Evolutionary conservation across 1,284 basidiomycete species (phyloP).

Genomic region (Cryptococcus jaspeensis): DNA sequence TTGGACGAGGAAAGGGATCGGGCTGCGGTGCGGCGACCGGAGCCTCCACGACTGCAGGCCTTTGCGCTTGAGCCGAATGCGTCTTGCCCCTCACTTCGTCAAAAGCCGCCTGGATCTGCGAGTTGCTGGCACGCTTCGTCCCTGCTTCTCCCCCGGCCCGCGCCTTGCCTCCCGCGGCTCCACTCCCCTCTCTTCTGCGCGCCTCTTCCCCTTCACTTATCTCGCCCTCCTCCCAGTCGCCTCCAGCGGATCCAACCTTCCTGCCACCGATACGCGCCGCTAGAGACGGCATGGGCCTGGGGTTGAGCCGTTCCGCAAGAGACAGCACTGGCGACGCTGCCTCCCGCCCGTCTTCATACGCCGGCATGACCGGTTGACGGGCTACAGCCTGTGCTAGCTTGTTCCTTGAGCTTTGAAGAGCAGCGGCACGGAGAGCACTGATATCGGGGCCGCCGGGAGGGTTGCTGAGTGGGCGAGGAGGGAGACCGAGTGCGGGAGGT

Average conservation of each 20-base stretch:
- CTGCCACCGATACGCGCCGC: background rate
- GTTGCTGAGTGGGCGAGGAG: no score
- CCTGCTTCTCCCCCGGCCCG: no score
- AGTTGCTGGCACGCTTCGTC: background rate
- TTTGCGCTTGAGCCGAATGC: background rate
- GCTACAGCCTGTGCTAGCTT: no score
- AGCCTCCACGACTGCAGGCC: background rate
- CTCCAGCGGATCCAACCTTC: background rate
- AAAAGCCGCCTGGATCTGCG: background rate
- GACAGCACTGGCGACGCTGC: no score
- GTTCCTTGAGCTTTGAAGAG: no score
- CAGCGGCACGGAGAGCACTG: no score
- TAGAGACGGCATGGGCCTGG: background rate
- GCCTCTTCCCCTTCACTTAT: constrained; percentile 28
- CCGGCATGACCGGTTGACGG: no score
- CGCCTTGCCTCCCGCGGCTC: background rate
- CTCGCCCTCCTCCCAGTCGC: constrained; percentile 36
- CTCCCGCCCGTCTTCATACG: no score
- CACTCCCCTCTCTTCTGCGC: background rate
- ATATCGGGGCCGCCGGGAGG: no score
- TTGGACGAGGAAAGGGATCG: background rate
- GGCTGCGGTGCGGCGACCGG: background rate
- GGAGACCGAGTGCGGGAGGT: no score
- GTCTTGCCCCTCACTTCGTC: background rate
- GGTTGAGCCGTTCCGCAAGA: no score